Percentiles rank a stretch among this genome's conserved stretches.
Evolutionary conservation across 352 stramenopile genomes (phyloP).

Genomic region (Globisporangium yorkense): DNA sequence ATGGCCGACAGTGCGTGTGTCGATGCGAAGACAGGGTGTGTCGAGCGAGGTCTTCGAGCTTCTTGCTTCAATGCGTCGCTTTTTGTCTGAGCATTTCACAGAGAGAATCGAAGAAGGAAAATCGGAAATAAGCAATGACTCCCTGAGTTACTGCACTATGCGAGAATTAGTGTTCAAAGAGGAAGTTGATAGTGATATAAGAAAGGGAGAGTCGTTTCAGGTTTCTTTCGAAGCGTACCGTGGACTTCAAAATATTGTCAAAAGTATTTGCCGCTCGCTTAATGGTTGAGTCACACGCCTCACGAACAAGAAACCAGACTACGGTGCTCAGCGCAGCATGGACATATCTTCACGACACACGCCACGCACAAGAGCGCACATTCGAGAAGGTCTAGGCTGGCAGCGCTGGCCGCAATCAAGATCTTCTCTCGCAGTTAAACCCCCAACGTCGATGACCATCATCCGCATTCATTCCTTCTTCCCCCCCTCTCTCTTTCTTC

Average conservation of each 20-base stretch:
- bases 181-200: not conserved
- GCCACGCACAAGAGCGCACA: not conserved
- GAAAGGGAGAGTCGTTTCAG: not conserved
- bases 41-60: too few relatives aligned
- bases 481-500: too few relatives aligned
- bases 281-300: not conserved
- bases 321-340: too few relatives aligned
- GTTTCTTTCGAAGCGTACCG: not conserved
- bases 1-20: conserved; percentile 25
- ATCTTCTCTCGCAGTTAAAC: too few relatives aligned
- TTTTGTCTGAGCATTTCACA: too few relatives aligned
- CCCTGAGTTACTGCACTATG: too few relatives aligned
- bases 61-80: not conserved
- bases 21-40: too few relatives aligned
- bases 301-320: not conserved
- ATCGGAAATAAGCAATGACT: not conserved
- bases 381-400: not conserved
- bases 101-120: not conserved
- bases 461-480: too few relatives aligned
- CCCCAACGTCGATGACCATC: too few relatives aligned
- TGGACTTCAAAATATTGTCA: not conserved
- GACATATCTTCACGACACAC: too few relatives aligned
- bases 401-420: not conserved
- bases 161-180: not conserved
- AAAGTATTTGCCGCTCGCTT: not conserved